Evolutionary conservation across 1,284 basidiomycete species (phyloP), one percentile per base, ranked within the genome.

Genomic region (Moesziomyces sp.): DNA sequence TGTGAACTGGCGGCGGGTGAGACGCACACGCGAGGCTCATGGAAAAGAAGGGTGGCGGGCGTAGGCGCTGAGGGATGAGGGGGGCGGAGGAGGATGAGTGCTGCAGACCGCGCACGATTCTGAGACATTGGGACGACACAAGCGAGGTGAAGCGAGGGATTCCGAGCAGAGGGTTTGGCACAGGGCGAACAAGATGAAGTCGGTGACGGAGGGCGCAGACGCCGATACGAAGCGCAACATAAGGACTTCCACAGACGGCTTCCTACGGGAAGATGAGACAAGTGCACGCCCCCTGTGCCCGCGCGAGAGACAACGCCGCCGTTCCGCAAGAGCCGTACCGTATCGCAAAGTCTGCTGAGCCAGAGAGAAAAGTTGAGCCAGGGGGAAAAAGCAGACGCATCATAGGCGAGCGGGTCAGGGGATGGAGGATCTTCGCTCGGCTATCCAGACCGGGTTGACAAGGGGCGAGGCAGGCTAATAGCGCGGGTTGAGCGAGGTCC

Each of bases 351-450:
- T 34, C 10, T 34, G 30, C 30, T 34, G 28, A 16, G 26, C 19
- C 9, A 23, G 45, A 49, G 26, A 34, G 44, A 46, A 38, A 38
- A 42, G 34, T 8, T n/a, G 6, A 21, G 50, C 35, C 34, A 18
- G 5, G 21, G 26, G 42, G n/a, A 52, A 52, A 44, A 16, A 23
- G 40, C 49, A 38, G n/a, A 46, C 7, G 13, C 23, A 40, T 40
- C 38, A 3, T 40, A 40, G 38, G 38, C 38, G 21, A 28, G 44
- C 46, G 40, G 46, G 49, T 43, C 21, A 30, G 42, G 46, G 30
- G 19, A 46, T 19, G 43, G 43, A 61, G 28, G 61, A 64, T 58
- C 61, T 64, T 58, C 61, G 61, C 61, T 64, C 55, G 61, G 61
- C 55, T 64, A 64, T 21, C 46, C 9, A 35, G 19, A n/a, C 26